phyloP scores from a whole-genome alignment of 768 basidiomycete genomes.

The Hypholoma sublateritium region DNA sequence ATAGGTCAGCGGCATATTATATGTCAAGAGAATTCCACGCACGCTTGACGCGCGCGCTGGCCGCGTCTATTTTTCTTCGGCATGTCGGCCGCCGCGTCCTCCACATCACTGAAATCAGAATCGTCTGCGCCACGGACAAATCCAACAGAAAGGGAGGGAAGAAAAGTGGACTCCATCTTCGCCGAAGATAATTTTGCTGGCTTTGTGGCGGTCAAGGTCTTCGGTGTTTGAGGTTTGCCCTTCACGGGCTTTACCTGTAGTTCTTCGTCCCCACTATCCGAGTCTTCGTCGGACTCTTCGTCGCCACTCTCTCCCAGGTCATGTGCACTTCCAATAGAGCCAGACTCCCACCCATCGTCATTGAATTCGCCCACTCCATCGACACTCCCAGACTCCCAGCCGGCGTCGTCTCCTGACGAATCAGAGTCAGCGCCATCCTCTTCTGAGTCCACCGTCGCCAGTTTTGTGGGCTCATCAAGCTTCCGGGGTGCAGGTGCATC shows the following conservation, averaged over 20 bases:
- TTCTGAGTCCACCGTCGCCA: constrained; percentile 16
- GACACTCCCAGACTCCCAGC: constrained; percentile 38
- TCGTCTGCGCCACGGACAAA: constrained; percentile 79
- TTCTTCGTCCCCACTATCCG: constrained; percentile 31
- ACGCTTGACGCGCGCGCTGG: constrained; percentile 93
- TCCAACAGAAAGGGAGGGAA: constrained; percentile 87
- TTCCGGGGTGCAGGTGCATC: not conserved
- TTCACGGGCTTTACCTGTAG: constrained; percentile 21
- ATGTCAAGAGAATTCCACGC: constrained; percentile 36
- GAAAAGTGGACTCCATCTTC: constrained; percentile 47
- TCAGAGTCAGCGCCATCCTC: constrained; percentile 20
- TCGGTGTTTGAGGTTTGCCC: constrained; percentile 19
- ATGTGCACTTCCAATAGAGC: constrained; percentile 37
- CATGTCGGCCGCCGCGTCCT: constrained; percentile 50
- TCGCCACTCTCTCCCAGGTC: constrained; percentile 17
- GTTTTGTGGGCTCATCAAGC: not conserved
- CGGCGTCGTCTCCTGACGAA: constrained; percentile 25
- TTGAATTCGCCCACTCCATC: constrained; percentile 25
- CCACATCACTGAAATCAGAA: constrained; percentile 74
- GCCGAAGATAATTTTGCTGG: constrained; percentile 9
- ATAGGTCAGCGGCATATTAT: not conserved
- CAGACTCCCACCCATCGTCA: constrained; percentile 55
- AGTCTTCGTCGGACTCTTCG: constrained; percentile 20
- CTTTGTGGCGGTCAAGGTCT: constrained; percentile 7
- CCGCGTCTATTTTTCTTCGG: constrained; percentile 87